Conservation (phyloP, 2,329 filamentous ascomycete species). For the Aspergillus novofumigatus region DNA sequence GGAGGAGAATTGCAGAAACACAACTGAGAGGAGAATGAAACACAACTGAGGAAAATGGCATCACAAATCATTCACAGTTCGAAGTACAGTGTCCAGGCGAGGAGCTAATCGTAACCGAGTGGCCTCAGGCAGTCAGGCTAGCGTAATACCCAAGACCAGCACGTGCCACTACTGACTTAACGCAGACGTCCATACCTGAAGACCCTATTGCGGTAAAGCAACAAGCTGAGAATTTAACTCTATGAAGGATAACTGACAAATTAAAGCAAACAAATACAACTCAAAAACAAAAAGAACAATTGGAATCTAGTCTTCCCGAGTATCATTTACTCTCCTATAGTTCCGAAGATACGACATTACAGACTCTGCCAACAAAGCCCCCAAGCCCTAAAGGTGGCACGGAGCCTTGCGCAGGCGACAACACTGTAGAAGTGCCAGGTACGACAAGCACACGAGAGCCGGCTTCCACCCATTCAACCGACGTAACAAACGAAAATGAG, state of each 20-base stretch:
- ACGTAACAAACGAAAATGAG: conserved; percentile 55
- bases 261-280: neutral
- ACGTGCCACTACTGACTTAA: neutral
- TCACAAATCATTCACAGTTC: no score
- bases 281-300: neutral
- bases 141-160: neutral
- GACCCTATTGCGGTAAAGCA: neutral
- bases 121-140: neutral
- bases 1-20: no score
- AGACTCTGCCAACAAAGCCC: conserved; percentile 54
- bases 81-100: no score
- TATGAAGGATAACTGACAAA: neutral
- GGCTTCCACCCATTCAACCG: conserved; percentile 54
- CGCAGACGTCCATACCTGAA: neutral
- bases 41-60: no score
- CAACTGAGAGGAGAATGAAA: no score
- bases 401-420: conserved; percentile 45
- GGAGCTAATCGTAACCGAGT: no score
- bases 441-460: conserved; percentile 57
- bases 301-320: neutral
- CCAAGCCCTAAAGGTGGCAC: conserved; percentile 52
- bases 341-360: conserved; percentile 45
- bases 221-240: neutral
- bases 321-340: conserved; percentile 20
- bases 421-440: conserved; percentile 51